Percentiles rank a stretch among this genome's conserved stretches.
phyloP scores from a whole-genome alignment of 371 early-diverging fungal genomes.

The Batrachochytrium dendrobatidis region DNA sequence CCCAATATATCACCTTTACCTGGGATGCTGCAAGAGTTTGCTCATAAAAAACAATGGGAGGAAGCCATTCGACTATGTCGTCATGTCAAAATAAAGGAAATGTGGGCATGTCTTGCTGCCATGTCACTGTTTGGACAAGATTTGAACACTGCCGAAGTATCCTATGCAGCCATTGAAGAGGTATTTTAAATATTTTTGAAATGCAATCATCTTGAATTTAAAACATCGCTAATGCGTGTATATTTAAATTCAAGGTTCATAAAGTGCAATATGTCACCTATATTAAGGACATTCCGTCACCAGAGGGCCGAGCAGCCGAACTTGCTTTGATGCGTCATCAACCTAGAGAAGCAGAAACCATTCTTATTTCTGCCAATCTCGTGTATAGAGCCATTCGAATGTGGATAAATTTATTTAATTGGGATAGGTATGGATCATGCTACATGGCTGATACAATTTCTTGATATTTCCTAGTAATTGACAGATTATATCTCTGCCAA shows the following conservation, averaged over 20 bases:
- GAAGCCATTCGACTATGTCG: slow-evolving; percentile 45
- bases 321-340: slow-evolving; percentile 39
- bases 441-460: background rate
- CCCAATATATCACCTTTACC: slow-evolving; percentile 46
- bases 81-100: slow-evolving; percentile 34
- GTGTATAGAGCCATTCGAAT: slow-evolving; percentile 39
- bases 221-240: background rate
- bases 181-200: slow-evolving; percentile 7
- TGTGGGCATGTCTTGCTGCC: slow-evolving; percentile 50
- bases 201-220: background rate
- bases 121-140: slow-evolving; percentile 44
- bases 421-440: slow-evolving; percentile 40
- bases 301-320: slow-evolving; percentile 42
- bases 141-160: slow-evolving; percentile 50
- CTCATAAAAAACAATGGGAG: slow-evolving; percentile 48
- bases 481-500: background rate
- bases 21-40: slow-evolving; percentile 39
- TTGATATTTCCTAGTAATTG: background rate
- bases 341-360: slow-evolving; percentile 44
- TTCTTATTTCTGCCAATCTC: slow-evolving; percentile 33
- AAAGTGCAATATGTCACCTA: slow-evolving; percentile 49
- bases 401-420: slow-evolving; percentile 41
- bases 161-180: slow-evolving; percentile 50
- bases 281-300: slow-evolving; percentile 38
- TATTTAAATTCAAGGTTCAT: slow-evolving; percentile 19